Base-by-base conservation (phyloP, 2,329 filamentous ascomycete species). In the Arachnomyces sp. region DNA sequence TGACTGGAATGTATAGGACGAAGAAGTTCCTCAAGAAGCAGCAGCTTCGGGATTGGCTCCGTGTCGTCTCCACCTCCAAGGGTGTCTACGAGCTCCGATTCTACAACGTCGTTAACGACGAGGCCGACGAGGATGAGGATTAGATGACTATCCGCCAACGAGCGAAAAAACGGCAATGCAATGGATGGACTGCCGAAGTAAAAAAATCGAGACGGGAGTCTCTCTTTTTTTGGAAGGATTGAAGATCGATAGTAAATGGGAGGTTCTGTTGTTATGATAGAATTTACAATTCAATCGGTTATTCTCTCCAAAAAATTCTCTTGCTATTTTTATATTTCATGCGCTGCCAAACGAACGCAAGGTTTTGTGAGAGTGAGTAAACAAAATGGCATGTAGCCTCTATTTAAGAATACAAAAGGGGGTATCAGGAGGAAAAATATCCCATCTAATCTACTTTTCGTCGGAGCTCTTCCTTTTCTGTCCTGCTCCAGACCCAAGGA, bases 21-120 rank as follows among this genome's bases (percentile, higher is more conserved):
- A 98, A 98, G 87, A 98, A 98, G 82, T 98, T 95, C 84, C 84
- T 98, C 73, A 98, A 98, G 88, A 98, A 98, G 86, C 87, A 95
- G 80, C 90, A 96, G 82, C 86, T 98, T 69, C 87, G 92, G 76
- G 92, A 98, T 80, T 98, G 92, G 92, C 86, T 98, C 66, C 89
- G 92, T 63, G 90, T 98, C 61, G 92, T 98, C 65, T 93, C 88
- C 59, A 96, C 90, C 68, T 88, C 85, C 70, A 90, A 90, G 77
- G 90, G 92, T 67, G 89, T 95, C 55, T 98, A 98, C 78, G 89
- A 95, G 80, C 84, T 98, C 73, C 89, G 94, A 78, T 98, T 98
- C 89, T 98, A 94, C 88, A 98, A 98, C 80, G 89, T 98, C 66
- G 90, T 95, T 64, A 92, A 94, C 73, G 92, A 98, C 69, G 90